These are phyloP conservation scores for Allium cepa DNA, from an alignment of 106 monocot species.

Conservation along the genomic window DNA sequence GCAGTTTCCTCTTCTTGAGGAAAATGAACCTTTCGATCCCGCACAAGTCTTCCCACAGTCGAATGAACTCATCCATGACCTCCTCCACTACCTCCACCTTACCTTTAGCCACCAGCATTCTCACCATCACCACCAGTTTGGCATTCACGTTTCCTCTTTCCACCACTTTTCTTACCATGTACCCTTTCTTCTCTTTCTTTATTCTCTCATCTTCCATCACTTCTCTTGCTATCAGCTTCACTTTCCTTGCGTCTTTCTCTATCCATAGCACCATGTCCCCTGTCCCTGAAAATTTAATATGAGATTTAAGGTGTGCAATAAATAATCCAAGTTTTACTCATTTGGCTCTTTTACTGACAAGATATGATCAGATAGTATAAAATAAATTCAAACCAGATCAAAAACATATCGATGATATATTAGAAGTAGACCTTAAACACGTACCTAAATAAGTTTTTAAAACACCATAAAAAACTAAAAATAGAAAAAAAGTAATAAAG, in stretches of 20 bases:
- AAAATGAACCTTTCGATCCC: background rate
- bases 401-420: no score
- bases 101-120: constrained; percentile 37
- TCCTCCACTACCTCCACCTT: constrained; percentile 23
- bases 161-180: constrained; percentile 4
- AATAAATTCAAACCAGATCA: no score
- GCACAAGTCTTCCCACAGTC: constrained; percentile 20
- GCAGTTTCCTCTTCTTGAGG: no score
- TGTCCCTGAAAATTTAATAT: no score
- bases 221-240: background rate
- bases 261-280: background rate
- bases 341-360: no score
- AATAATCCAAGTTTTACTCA: no score
- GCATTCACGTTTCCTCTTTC: constrained; percentile 13
- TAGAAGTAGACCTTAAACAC: no score
- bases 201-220: background rate
- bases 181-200: background rate
- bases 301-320: no score
- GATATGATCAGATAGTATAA: no score
- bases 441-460: no score
- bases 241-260: background rate
- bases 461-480: no score
- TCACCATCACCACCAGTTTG: constrained; percentile 22
- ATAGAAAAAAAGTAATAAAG: no score
- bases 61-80: constrained; percentile 32